Base-by-base conservation (phyloP, 1,139 yeast species). In the Sugiyamaella novakii region DNA sequence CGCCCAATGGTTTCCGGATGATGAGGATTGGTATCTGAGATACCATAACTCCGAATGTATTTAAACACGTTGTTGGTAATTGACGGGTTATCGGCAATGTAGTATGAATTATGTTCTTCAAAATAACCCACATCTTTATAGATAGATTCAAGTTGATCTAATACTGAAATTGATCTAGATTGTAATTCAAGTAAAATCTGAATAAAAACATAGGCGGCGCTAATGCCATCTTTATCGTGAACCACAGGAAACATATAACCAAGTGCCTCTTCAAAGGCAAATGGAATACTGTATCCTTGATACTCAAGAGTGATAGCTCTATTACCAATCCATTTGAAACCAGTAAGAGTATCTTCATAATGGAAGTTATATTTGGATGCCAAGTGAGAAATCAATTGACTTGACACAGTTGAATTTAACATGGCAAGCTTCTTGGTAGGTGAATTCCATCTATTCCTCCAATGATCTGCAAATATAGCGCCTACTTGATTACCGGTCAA, bases 311-410 rank as follows among this genome's bases (percentile, higher is more conserved):
- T 87, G 30, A 84, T 80, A 1, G 96, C 95, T 55, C 81, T 78
- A 65, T 92, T 92, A 2, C 98, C 98, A 44, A 92, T 85, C 98
- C 98, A 92, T 68, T 92, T 92, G 72, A 92, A 92, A 1, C 98
- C 98, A 0, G 98, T 92, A 47, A 92, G 73, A 0, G 98, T 91
- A 54, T 92, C 98, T 40, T 73, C 77, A 67, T 76, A 86, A 41
- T 79, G 72, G 63, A 85, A 83, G 0, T 84, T 84, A 48, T 79
- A 75, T 8, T 63, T 64, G 3, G 72, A 64, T 0, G 96, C 94
- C 82, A 91, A 80, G 2, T 81, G 71, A n/a, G 73, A 69, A 50
- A 89, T 74, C 68, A 89, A 77, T 61, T 87, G 95, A 3, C 96
- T 87, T 0, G 96, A 88, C 0, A 92, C 98, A 0, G 98, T 89